A percentile compares a stretch with the other conserved stretches of the same genome.
Conservation (phyloP, 305 asterid genomes). For the Lippia alba region DNA sequence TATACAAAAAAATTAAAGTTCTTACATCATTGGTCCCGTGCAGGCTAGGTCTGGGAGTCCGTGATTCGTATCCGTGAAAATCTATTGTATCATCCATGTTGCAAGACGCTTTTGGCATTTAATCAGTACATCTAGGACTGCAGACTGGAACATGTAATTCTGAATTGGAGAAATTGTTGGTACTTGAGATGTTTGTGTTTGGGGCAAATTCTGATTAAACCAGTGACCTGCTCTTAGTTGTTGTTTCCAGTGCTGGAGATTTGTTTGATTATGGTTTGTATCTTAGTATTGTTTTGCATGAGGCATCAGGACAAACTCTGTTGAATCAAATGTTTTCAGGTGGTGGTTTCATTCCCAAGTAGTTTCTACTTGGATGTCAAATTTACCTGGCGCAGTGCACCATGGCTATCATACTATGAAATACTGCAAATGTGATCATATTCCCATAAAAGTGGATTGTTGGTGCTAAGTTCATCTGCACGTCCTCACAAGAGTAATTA, state of each 20-base stretch:
- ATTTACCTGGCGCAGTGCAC: too few species aligned
- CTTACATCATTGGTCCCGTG: not conserved
- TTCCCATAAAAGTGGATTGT: too few species aligned
- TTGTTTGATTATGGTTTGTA: conserved; percentile 23
- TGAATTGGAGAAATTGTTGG: conserved; percentile 15
- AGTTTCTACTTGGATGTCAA: too few species aligned
- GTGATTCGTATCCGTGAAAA: conserved; percentile 5
- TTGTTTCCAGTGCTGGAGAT: conserved; percentile 20
- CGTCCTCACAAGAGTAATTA: too few species aligned
- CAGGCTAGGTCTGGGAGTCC: conserved; percentile 61
- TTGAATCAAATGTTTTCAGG: not conserved
- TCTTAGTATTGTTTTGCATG: not conserved
- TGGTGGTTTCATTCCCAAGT: not conserved
- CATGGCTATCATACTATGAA: too few species aligned
- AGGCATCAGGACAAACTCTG: not conserved
- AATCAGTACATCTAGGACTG: not conserved
- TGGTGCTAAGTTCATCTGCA: too few species aligned
- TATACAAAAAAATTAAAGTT: not conserved
- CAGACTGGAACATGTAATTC: conserved; percentile 5
- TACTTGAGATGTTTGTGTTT: conserved; percentile 26
- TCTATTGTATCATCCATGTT: conserved; percentile 17
- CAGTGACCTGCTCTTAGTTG: conserved; percentile 4
- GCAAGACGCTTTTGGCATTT: conserved; percentile 24
- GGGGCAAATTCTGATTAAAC: conserved; percentile 20
- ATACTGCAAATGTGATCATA: too few species aligned